phyloP scores from a whole-genome alignment of 768 basidiomycete genomes.

The Sarcodon sp. region DNA sequence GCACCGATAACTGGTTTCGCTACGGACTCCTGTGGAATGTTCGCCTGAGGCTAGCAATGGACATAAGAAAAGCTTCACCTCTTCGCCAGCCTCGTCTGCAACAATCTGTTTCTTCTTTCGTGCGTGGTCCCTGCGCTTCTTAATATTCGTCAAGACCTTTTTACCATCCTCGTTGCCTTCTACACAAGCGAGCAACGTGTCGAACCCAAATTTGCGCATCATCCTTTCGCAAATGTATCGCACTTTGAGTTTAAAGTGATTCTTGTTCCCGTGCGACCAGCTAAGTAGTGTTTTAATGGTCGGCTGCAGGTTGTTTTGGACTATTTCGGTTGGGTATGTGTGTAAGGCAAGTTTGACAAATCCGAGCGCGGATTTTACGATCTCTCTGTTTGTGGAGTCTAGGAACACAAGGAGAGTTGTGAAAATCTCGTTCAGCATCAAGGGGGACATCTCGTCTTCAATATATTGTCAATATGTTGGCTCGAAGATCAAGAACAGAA shows the following conservation, averaged over 20 bases:
- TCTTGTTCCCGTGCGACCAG: slow-evolving; percentile 98
- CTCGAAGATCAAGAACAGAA: background rate
- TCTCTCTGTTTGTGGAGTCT: slow-evolving; percentile 90
- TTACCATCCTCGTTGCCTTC: slow-evolving; percentile 62
- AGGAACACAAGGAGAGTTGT: slow-evolving; percentile 84
- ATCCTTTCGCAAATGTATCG: slow-evolving; percentile 95
- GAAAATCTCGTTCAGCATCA: slow-evolving; percentile 76
- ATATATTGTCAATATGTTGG: background rate
- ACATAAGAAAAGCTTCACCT: slow-evolving; percentile 25
- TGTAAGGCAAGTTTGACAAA: slow-evolving; percentile 92
- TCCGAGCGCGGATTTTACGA: slow-evolving; percentile 92
- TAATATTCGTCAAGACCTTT: slow-evolving; percentile 89
- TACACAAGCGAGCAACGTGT: slow-evolving; percentile 64
- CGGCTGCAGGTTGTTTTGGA: slow-evolving; percentile 63
- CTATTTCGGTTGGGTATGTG: slow-evolving; percentile 55
- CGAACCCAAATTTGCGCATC: slow-evolving; percentile 82
- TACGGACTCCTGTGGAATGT: slow-evolving; percentile 13
- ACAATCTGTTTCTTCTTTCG: slow-evolving; percentile 69
- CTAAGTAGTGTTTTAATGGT: slow-evolving; percentile 77
- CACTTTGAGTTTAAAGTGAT: slow-evolving; percentile 96
- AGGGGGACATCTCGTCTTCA: slow-evolving; percentile 51
- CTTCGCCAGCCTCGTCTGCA: slow-evolving; percentile 43
- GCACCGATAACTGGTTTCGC: slow-evolving; percentile 43
- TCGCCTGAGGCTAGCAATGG: slow-evolving; percentile 1
- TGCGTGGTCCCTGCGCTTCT: slow-evolving; percentile 87